Base-by-base conservation (phyloP, 805 yeast genomes). In the Spathaspora sp. region DNA sequence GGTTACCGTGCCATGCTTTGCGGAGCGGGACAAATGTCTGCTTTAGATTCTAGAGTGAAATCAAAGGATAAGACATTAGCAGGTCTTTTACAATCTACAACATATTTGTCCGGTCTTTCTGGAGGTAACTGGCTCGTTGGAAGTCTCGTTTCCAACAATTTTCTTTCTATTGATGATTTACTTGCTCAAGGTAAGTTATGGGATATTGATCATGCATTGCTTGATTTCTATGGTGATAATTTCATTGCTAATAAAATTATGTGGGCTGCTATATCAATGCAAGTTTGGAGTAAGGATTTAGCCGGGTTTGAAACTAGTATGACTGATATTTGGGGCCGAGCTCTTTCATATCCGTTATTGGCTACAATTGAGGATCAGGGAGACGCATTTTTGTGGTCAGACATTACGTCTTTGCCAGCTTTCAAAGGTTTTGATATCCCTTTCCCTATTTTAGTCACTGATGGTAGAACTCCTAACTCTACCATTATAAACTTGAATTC, bases 1-100 rank as follows among this genome's bases (percentile, higher is more conserved):
- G 97, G 97, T 3, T 90, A 87, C 66, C 78, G 97, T 54, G 96
- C 97, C 35, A 88, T 90, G 92, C 75, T 85, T 77, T 48, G 57
- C 52, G 97, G 96, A 1, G 97, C 96, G 11, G 97, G 97, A 39
- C 84, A 86, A 66, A 69, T 91, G 31, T 72, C 92, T 1, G 96
- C 93, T 0, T 68, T 88, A 51, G 97, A 90, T 66, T 82, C 83
- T 61, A 73, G 96, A 59, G 83, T 90, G 4, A 68, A 62, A 9
- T 79, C 77, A 51, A 73, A 82, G 3, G 73, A 76, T 5, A 63
- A 70, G 38, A 90, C 91, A 11, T 67, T 90, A 46, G 96, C 96
- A 38, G 96, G 96, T 6, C 67, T 91, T 20, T 69, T 90, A 42
- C 91, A 87, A 61, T 69, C 87, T 2, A 63, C 91, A 0, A 81